Percentiles rank a stretch among this genome's conserved stretches.
These are phyloP conservation scores for Trichoderma semiorbis DNA, from an alignment of 2,329 filamentous ascomycete genomes.

Conservation along the genomic window DNA sequence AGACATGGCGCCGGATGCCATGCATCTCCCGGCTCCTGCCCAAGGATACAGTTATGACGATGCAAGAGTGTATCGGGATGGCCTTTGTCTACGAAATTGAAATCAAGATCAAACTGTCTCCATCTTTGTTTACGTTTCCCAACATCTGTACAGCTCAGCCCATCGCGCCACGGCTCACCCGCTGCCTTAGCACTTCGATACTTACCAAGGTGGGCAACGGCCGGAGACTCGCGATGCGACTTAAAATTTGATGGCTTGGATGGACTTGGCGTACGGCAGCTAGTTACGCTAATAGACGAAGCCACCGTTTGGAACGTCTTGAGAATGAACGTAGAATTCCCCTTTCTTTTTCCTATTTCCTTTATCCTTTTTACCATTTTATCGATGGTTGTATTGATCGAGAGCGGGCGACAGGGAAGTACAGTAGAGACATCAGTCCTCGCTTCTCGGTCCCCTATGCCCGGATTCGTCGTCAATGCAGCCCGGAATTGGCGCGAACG, in stretches of 20 bases:
- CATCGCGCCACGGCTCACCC: background rate
- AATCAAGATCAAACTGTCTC: background rate
- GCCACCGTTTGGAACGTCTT: background rate
- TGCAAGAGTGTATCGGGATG: background rate
- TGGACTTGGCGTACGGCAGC: conserved; percentile 3
- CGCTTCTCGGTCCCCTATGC: background rate
- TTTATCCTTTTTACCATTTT: background rate
- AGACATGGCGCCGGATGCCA: background rate
- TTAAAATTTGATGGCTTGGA: conserved; percentile 3
- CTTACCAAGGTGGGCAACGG: background rate
- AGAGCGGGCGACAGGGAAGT: background rate
- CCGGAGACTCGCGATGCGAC: background rate
- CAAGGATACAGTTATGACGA: background rate
- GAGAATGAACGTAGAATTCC: background rate
- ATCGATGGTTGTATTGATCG: background rate
- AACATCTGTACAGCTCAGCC: background rate
- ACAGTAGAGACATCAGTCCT: background rate
- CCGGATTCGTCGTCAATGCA: conserved; percentile 6
- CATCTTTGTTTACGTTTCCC: background rate
- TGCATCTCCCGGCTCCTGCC: background rate
- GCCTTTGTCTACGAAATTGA: background rate
- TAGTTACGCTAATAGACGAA: background rate
- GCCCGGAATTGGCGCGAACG: conserved; percentile 6
- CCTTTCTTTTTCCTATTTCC: background rate
- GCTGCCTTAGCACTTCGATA: background rate